Percentiles rank a stretch among this genome's conserved stretches.
Conservation (phyloP, 2,329 filamentous ascomycete species). For the Fusarium palustre region DNA sequence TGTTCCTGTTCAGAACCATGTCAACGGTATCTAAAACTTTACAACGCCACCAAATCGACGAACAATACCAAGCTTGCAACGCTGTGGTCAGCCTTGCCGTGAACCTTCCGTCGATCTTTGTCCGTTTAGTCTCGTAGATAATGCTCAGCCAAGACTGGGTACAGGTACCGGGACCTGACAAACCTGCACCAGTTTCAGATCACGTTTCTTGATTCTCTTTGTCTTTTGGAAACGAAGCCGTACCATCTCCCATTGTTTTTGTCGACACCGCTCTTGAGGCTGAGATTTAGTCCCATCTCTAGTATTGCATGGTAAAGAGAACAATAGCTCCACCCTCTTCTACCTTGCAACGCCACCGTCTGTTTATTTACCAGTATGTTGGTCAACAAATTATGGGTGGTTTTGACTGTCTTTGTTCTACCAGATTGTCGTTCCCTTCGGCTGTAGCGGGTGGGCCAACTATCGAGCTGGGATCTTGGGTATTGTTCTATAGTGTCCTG, state of each 20-base stretch:
- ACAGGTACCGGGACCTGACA: neutral
- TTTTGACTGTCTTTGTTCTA: slow-evolving; percentile 1
- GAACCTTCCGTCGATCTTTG: neutral
- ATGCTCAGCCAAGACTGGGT: neutral
- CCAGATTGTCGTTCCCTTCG: neutral
- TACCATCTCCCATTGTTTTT: neutral
- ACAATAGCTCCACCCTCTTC: slow-evolving; percentile 15
- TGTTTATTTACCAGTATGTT: neutral
- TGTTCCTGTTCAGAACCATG: neutral
- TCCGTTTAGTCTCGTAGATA: neutral
- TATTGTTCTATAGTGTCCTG: neutral
- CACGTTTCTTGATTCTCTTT: neutral
- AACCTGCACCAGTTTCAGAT: slow-evolving; percentile 1
- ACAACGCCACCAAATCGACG: slow-evolving; percentile 8
- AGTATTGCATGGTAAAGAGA: neutral
- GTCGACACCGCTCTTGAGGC: neutral
- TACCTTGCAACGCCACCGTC: neutral
- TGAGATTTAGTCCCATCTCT: neutral
- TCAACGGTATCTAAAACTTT: slow-evolving; percentile 8
- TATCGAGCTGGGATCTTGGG: neutral
- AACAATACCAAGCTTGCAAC: slow-evolving; percentile 25
- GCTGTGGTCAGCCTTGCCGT: slow-evolving; percentile 4
- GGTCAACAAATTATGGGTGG: neutral
- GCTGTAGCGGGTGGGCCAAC: neutral
- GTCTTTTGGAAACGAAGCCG: neutral